Percentiles rank a stretch among this genome's conserved stretches.
phyloP scores from a whole-genome alignment of 192 early-diverging fungal genomes.

The Chytriomyces confervae region DNA sequence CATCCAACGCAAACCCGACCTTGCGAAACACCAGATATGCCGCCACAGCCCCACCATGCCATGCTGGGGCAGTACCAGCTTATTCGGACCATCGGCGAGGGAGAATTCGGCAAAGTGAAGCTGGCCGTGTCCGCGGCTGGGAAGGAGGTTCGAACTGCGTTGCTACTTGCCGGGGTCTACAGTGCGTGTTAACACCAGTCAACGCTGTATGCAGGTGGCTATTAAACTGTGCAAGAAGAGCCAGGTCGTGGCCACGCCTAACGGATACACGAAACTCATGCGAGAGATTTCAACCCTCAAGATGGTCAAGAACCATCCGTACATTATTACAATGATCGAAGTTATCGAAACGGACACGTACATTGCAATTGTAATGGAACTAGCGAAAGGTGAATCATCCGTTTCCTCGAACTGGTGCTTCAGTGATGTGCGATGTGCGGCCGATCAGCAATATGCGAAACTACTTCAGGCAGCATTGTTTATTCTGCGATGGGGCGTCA shows the following conservation, averaged over 20 bases:
- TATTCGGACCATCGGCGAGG: constrained; percentile 57
- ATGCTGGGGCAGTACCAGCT: constrained; percentile 58
- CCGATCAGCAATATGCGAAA: neutral
- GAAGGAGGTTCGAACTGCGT: constrained; percentile 29
- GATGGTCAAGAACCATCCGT: constrained; percentile 75
- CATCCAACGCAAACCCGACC: neutral
- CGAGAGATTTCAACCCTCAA: constrained; percentile 93
- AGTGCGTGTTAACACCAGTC: too few relatives aligned
- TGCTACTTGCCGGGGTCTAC: too few relatives aligned
- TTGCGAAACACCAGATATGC: neutral
- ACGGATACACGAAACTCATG: constrained; percentile 88
- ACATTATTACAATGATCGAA: constrained; percentile 92
- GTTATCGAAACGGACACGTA: constrained; percentile 97
- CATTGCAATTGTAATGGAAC: constrained; percentile 98
- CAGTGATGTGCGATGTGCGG: neutral
- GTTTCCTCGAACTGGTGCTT: neutral
- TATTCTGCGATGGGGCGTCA: neutral
- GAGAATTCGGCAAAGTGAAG: constrained; percentile 69
- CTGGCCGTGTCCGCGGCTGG: constrained; percentile 48
- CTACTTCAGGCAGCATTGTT: neutral
- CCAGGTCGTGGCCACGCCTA: constrained; percentile 75
- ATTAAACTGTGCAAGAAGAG: constrained; percentile 95
- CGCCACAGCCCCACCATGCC: neutral
- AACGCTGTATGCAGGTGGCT: constrained; percentile 66
- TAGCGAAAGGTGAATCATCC: constrained; percentile 19